Base-by-base conservation (phyloP, 306 rosid genomes). In the Fragaria ananassa region DNA sequence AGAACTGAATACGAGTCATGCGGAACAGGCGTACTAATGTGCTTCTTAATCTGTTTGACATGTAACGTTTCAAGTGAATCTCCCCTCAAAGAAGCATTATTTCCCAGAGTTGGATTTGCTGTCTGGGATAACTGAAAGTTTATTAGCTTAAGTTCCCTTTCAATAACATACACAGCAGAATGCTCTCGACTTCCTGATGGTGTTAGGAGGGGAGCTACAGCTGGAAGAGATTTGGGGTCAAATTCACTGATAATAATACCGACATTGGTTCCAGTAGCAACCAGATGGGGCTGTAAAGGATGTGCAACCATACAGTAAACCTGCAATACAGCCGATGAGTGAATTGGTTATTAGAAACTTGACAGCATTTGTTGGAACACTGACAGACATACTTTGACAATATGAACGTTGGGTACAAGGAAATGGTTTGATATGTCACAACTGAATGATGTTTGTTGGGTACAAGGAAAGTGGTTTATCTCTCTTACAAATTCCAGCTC, bases 291-390 rank as follows among this genome's bases (percentile, higher is more conserved):
- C 80, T 92, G 99, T 87, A 92, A 80, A 78, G 96, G 76, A 83
- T 96, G 99, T 46, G 96, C 93, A 37, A 86, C 90, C 99, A 96
- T 96, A 80, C 99, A 96, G 79, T 91, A 92, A 58, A 96, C 99
- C 99, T 96, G 89, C 81, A 77, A 79, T 62, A 82, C 67, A 82
- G 80, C 76, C 68, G 63, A 80, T 61, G 14, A 37, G 70, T 39
- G 49, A 71, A 72, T 65, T 54, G 60, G 69, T 34, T 46, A 50
- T 8, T 9, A 9, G 58, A 15, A 70, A 31, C 27, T 69, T 69
- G 58, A 14, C 41, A 31, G 15, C n/a, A 62, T 13, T 34, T 15
- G 68, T 62, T 3, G 19, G 51, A 54, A 72, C 13, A 54, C 4
- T 64, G 25, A 35, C n/a, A 65, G 41, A 37, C 17, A 5, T n/a